Base-by-base conservation (phyloP, 352 stramenopile genomes). In the Globisporangium emineosum region DNA sequence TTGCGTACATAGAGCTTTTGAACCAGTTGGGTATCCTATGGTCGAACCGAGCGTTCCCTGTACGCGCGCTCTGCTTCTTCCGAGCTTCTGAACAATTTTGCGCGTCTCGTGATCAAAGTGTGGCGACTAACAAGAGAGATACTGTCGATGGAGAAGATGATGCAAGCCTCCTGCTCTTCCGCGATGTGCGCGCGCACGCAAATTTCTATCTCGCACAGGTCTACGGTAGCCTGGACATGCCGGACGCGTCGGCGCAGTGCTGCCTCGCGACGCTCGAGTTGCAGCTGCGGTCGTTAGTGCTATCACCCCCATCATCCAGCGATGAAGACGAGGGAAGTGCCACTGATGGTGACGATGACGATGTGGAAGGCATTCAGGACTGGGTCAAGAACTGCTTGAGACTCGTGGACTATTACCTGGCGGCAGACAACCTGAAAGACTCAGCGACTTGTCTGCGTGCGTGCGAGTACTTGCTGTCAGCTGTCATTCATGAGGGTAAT, bases 201-300 rank as follows among this genome's bases (percentile, higher is more conserved):
- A 72, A 88, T 35, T 91, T 93, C 57, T 93, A 89, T 64, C 59
- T 93, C 49, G 83, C 83, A 7, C 83, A 93, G 50, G 71, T 90
- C 32, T 93, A 87, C 51, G 77, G 76, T 17, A 71, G 67, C 10
- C 72, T 93, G 19, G 64, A 79, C 8, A 59, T 75, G 37, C 66
- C 78, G 1, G 75, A 84, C 23, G 71, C 78, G 29, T 90, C 83
- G 17, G 81, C 83, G 9, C 68, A 60, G 64, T 88, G 79, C 58
- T 93, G 83, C 52, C 64, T 87, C 23, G 70, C 71, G 17, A 93
- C 83, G n/a, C 67, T 93, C 1, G 78, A 88, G 62, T 60, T 86
- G 29, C 83, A 93, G 51, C 50, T 93, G 51, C 67, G 40, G 40
- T 60, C 17, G 15, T 7, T 27, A 65, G 63, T 53, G 57, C 64